A percentile compares a stretch with the other conserved stretches of the same genome.
Evolutionary conservation across 2,329 filamentous ascomycete species (phyloP).

Genomic region (Lomentospora prolificans): DNA sequence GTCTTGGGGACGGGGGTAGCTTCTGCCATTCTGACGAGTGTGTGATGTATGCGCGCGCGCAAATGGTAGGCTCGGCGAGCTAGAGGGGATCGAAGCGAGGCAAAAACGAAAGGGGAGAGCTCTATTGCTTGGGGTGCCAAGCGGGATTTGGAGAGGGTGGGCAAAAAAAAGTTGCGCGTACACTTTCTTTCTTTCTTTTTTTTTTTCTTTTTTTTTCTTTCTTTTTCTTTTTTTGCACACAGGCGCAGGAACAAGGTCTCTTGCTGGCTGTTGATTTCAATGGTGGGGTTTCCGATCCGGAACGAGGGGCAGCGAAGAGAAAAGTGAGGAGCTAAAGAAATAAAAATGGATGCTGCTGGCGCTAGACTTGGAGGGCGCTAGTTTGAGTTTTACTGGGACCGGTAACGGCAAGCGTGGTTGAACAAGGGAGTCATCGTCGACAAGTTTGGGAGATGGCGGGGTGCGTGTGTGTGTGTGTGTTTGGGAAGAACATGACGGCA

Average conservation of each 20-base stretch:
- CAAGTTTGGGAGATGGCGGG: too few species aligned
- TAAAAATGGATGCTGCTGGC: too few species aligned
- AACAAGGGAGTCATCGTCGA: too few species aligned
- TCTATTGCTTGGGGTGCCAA: neutral
- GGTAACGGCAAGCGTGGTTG: too few species aligned
- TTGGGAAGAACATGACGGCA: too few species aligned
- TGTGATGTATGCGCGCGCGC: neutral
- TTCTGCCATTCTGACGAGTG: conserved; percentile 19
- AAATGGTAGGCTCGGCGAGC: neutral
- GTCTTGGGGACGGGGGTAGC: conserved; percentile 43
- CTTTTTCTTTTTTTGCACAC: neutral
- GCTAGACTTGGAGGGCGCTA: too few species aligned
- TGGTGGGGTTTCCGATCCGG: neutral
- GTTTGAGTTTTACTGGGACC: too few species aligned
- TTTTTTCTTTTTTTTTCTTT: neutral
- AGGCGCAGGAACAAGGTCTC: neutral
- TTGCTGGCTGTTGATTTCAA: neutral
- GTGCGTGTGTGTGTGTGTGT: too few species aligned
- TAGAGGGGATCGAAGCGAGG: neutral
- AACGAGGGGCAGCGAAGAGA: neutral
- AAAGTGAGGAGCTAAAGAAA: neutral
- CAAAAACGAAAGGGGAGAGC: neutral
- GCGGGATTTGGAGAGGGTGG: neutral
- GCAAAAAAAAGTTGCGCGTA: neutral
- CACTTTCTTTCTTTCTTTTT: neutral